Evolutionary conservation across 2,329 filamentous ascomycete species (phyloP), one percentile per base, ranked within the genome.

Genomic region (Ramichloridium luteum): DNA sequence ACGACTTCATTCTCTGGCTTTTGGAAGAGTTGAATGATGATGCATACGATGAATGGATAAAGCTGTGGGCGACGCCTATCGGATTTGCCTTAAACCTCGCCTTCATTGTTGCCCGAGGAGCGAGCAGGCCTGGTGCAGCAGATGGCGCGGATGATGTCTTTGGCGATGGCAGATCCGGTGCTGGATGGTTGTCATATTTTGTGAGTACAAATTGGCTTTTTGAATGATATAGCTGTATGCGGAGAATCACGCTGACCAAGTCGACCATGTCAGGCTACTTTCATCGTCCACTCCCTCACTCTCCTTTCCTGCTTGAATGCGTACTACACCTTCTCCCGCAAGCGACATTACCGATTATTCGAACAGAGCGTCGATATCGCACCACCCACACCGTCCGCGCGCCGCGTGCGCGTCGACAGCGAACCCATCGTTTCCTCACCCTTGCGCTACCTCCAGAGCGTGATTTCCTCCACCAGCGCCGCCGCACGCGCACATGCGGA

Each of bases 21-120:
- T 92, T 83, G 0, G 88, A 96, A 55, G 83, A 93, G 59, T 70
- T 98, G 38, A 86, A 94, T 54, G 84, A 84, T 16, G 77, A 80
- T 51, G 82, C 93, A 47, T 92, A 85, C 76, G 82, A 94, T 46
- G 83, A 88, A 13, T 63, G 72, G 38, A 64, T 75, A 39, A 78
- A 81, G 44, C 62, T 75, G 20, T 79, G 83, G 55, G 80, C 83
- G 15, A 72, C 75, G 4, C 76, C 82, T 31, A 62, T 93, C 12
- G 88, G 85, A 4, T 46, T 93, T 16, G 69, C 54, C 1, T 64
- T 86, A 47, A 96, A 96, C 57, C 60, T 93, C 25, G 45, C 78
- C 17, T 88, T 93, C 53, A 64, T 94, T 32, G 59, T 96, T 41
- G 80, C 85, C 16, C 73, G 84, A 46, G 84, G 85, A 36, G 58